Evolutionary conservation across 1,139 yeast species (phyloP).

Genomic region (Pneumocystis oryctolagi): DNA sequence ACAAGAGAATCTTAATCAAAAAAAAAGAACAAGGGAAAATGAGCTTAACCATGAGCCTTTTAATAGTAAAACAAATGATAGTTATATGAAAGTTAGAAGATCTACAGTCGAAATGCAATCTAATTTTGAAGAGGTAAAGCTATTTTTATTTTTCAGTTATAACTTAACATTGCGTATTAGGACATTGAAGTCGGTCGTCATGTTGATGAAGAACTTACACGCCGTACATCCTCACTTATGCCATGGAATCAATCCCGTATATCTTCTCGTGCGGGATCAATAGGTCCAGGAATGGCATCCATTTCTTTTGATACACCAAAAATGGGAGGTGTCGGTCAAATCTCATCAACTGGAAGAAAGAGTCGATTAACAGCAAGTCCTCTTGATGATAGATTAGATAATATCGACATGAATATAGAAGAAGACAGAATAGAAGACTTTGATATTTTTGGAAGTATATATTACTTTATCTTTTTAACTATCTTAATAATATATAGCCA

Average conservation of each 20-base stretch:
- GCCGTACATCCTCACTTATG: neutral
- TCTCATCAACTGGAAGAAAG: neutral
- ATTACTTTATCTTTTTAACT: neutral
- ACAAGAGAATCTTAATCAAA: neutral
- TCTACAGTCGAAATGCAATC: neutral
- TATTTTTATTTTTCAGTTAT: neutral
- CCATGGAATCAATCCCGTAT: conserved; percentile 1
- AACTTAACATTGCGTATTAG: neutral
- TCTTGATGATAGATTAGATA: neutral
- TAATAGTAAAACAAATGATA: neutral
- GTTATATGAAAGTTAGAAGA: neutral
- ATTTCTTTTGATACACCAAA: neutral
- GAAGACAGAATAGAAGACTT: neutral
- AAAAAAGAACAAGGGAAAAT: neutral
- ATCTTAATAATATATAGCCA: neutral
- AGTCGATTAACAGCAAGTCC: neutral
- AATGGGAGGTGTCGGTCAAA: neutral
- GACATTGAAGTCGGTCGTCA: conserved; percentile 1
- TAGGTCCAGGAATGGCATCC: neutral
- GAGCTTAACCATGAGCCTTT: neutral
- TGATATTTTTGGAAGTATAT: neutral
- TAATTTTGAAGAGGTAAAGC: neutral
- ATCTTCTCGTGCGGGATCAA: neutral
- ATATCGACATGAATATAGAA: neutral
- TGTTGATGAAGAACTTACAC: neutral